A percentile compares a stretch with the other conserved stretches of the same genome.
phyloP scores from a whole-genome alignment of 257 asterid genomes.

The Salvia hispanica region DNA sequence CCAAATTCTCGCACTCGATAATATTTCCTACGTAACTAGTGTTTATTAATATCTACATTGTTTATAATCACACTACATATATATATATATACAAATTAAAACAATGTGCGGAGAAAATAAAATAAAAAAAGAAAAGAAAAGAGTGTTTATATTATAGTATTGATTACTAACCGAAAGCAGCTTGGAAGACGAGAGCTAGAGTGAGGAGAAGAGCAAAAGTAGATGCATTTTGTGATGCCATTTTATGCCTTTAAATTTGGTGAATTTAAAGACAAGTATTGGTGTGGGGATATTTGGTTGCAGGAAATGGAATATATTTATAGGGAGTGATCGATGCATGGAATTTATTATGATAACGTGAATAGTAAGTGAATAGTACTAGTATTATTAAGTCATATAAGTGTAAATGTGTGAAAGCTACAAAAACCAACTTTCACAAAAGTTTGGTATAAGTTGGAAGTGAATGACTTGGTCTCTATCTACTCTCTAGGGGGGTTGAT shows the following conservation, averaged over 20 bases:
- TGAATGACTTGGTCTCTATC: not conserved
- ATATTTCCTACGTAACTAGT: slow-evolving; percentile 35
- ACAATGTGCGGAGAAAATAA: too few relatives aligned
- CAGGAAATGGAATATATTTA: slow-evolving; percentile 22
- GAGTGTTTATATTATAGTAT: too few relatives aligned
- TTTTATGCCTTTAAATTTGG: not conserved
- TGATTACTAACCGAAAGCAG: slow-evolving; percentile 38
- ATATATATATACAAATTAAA: too few relatives aligned
- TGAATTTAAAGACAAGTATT: not conserved
- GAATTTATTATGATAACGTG: not conserved
- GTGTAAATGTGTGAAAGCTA: not conserved
- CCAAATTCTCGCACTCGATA: slow-evolving; percentile 51
- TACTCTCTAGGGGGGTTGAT: not conserved
- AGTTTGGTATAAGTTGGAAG: slow-evolving; percentile 21
- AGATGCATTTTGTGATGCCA: slow-evolving; percentile 44
- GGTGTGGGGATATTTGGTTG: not conserved
- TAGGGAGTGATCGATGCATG: not conserved
- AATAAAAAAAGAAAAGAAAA: too few relatives aligned
- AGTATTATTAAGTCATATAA: not conserved
- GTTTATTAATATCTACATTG: too few relatives aligned
- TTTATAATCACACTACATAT: too few relatives aligned
- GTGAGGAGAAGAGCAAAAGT: slow-evolving; percentile 30
- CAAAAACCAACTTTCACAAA: slow-evolving; percentile 25
- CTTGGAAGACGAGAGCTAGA: slow-evolving; percentile 33
- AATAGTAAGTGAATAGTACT: too few relatives aligned